These are phyloP conservation scores for Colletotrichum aenigma DNA, from an alignment of 2,329 filamentous ascomycete genomes.

Conservation along the genomic window DNA sequence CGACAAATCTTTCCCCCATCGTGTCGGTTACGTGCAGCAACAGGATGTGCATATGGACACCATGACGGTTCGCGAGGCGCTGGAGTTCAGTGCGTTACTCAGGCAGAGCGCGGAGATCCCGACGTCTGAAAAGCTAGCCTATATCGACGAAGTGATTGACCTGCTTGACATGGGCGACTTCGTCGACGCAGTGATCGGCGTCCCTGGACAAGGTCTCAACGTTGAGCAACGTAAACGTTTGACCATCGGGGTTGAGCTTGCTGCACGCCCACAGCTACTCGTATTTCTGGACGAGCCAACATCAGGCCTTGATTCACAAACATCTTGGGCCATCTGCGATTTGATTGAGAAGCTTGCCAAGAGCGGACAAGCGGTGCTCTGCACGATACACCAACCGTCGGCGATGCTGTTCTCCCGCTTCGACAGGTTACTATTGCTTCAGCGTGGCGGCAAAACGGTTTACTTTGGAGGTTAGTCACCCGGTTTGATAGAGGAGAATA, in stretches of 20 bases:
- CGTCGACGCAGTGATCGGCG: conserved; percentile 72
- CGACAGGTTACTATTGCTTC: conserved; percentile 59
- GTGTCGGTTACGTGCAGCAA: conserved; percentile 75
- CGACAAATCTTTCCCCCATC: conserved; percentile 71
- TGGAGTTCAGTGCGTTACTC: conserved; percentile 70
- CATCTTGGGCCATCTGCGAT: conserved; percentile 75
- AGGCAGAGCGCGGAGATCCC: conserved; percentile 66
- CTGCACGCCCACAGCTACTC: conserved; percentile 73
- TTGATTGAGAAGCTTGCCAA: conserved; percentile 69
- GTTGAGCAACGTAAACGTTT: conserved; percentile 58
- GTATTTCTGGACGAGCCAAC: conserved; percentile 81
- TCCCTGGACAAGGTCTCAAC: conserved; percentile 62
- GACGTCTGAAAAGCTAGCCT: conserved; percentile 26
- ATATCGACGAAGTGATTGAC: conserved; percentile 33
- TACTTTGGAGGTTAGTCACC: conserved; percentile 51
- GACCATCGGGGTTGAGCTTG: conserved; percentile 78
- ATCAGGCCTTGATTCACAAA: conserved; percentile 76
- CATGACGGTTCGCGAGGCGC: conserved; percentile 70
- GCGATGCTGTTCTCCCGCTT: conserved; percentile 51
- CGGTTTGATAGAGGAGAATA: too few relatives aligned
- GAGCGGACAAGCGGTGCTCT: conserved; percentile 47
- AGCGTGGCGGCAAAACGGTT: conserved; percentile 60
- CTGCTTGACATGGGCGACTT: conserved; percentile 59
- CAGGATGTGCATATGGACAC: conserved; percentile 75
- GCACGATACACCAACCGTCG: conserved; percentile 52